Base-by-base conservation (phyloP, 352 stramenopile genomes). In the Globisporangium ultimum region DNA sequence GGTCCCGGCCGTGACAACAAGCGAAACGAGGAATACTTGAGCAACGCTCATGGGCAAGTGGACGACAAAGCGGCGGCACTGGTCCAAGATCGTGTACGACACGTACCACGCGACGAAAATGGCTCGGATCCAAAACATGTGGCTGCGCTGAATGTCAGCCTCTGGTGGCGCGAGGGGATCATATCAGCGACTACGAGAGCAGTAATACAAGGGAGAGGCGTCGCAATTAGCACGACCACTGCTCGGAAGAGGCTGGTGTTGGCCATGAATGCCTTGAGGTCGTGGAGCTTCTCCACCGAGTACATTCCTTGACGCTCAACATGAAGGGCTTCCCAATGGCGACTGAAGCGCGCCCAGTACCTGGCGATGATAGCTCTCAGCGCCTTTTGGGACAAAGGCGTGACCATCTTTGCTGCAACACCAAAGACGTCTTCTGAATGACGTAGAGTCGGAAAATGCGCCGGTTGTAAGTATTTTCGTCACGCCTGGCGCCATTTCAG, bases 11-110 rank as follows among this genome's bases (percentile, higher is more conserved):
- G 24, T 28, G 24, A 28, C 24, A 28, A 28, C 24, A 5, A 28
- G 24, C 24, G 24, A 28, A 5, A 43, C 38, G 38, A 43, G 11
- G 8, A 43, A 43, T 6, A 43, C 38, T 17, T 12, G 38, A 2
- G 38, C 10, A 12, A 14, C 57, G 10, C 46, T n/a, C 32, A 66
- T 52, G 0, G 64, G 66, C 11, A 79, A 41, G 12, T 41, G 65
- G 13, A 60, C 62, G 38, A 67, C 20, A 22, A 79, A 74, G n/a
- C 64, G 58, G 9, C 60, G 40, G 11, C 56, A 48, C 15, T 66
- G 59, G 22, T 60, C 20, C 21, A 61, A 58, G 5, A 61, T 58
- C 0, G 40, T 60, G 8, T 10, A 55, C 17, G 56, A 46, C 34
- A 72, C 58, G 14, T 66, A 17, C 50, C 45, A 66, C 57, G 59